These are phyloP conservation scores for Colletotrichum sp. DNA, from an alignment of 2,329 filamentous ascomycete species.

Conservation along the genomic window DNA sequence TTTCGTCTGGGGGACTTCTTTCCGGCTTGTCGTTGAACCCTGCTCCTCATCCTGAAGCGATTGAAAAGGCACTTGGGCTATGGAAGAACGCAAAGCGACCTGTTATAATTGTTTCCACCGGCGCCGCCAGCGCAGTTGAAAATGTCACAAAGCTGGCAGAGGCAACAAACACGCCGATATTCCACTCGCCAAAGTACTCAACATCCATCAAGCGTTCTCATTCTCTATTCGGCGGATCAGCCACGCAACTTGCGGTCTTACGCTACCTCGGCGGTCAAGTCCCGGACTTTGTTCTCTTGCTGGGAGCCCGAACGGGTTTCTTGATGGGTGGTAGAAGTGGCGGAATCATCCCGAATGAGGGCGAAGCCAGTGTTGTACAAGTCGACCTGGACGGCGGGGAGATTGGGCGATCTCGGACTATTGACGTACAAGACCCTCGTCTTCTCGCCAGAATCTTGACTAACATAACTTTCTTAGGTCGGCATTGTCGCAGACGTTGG, in stretches of 20 bases:
- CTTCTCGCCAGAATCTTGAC: neutral
- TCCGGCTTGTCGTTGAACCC: neutral
- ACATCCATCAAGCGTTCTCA: neutral
- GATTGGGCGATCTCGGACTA: neutral
- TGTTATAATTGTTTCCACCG: neutral
- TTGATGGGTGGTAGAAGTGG: neutral
- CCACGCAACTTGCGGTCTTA: neutral
- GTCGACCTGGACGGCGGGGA: neutral
- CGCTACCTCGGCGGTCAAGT: neutral
- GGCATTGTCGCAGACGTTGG: slow-evolving; percentile 1
- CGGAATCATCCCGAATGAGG: neutral
- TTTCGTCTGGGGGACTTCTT: neutral
- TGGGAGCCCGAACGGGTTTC: slow-evolving; percentile 1
- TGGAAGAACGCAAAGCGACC: neutral
- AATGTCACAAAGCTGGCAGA: neutral
- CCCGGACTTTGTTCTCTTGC: neutral
- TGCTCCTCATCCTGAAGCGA: neutral
- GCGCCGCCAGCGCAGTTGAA: neutral
- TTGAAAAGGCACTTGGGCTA: neutral
- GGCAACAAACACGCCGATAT: neutral
- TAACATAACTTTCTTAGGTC: neutral
- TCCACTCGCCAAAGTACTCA: slow-evolving; percentile 4
- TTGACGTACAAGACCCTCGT: neutral
- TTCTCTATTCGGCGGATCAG: neutral
- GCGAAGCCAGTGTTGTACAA: neutral